Percentiles rank a stretch among this genome's conserved stretches.
These are phyloP conservation scores for Calocybe cyanea DNA, from an alignment of 768 basidiomycete genomes.

Conservation along the genomic window DNA sequence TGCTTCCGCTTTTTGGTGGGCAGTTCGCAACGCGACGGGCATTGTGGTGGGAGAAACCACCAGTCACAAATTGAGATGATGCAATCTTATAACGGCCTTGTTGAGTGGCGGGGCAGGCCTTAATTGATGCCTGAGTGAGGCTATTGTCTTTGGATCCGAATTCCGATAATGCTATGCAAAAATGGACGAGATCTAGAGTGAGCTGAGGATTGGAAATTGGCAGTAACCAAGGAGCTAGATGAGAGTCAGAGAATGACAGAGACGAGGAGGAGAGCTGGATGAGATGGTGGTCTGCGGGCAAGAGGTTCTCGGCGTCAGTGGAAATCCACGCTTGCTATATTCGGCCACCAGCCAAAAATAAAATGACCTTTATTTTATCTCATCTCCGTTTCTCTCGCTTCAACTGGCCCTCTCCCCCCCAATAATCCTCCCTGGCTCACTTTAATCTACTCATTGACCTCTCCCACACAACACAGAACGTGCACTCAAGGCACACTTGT, in stretches of 20 bases:
- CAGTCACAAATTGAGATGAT: slow-evolving; percentile 12
- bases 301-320: slow-evolving; percentile 15
- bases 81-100: slow-evolving; percentile 12
- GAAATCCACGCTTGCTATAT: slow-evolving; percentile 15
- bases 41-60: slow-evolving; percentile 27
- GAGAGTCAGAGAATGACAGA: too few species aligned
- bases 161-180: neutral
- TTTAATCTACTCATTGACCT: neutral
- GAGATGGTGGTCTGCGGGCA: slow-evolving; percentile 19
- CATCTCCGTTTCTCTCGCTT: slow-evolving; percentile 32
- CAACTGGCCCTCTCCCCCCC: neutral
- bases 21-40: slow-evolving; percentile 48
- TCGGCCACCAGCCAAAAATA: slow-evolving; percentile 16
- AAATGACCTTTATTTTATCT: slow-evolving; percentile 23
- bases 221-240: neutral
- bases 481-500: neutral
- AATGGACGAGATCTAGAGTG: neutral
- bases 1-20: slow-evolving; percentile 45
- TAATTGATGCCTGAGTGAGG: slow-evolving; percentile 19
- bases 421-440: neutral
- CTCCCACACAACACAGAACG: neutral
- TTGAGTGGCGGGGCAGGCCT: slow-evolving; percentile 17
- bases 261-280: slow-evolving; percentile 5
- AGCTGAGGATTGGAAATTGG: neutral
- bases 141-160: slow-evolving; percentile 13